Percentiles rank a stretch among this genome's conserved stretches.
Conservation (phyloP, 2,329 filamentous ascomycete genomes). For the Aspergillus luchuensis region DNA sequence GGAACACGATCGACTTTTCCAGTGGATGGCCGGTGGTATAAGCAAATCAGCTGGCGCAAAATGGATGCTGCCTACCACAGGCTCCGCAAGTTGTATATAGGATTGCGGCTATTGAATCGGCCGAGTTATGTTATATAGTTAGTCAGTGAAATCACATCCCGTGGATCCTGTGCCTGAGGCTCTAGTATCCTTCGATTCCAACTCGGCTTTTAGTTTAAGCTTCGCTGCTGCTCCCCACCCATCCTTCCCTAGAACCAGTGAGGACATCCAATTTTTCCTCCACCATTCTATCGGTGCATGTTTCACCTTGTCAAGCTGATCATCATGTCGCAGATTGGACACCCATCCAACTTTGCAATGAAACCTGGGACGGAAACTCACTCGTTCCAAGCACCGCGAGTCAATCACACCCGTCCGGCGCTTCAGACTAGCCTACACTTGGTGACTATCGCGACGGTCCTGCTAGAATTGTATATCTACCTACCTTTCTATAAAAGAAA, state of each 20-base stretch:
- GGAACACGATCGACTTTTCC: constrained; percentile 49
- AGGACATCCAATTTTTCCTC: constrained; percentile 53
- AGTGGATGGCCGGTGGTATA: constrained; percentile 50
- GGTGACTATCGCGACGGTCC: constrained; percentile 25
- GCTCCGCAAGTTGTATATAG: neutral
- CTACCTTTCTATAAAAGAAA: neutral
- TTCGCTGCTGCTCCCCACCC: constrained; percentile 33
- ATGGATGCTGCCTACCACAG: neutral
- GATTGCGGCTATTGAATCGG: neutral
- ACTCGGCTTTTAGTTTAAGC: neutral
- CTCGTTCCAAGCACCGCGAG: constrained; percentile 60
- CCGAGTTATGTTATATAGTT: no score
- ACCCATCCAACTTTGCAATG: no score
- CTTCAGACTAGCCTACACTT: constrained; percentile 49
- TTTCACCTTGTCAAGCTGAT: constrained; percentile 48
- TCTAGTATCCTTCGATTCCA: neutral
- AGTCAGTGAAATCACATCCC: neutral
- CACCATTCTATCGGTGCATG: constrained; percentile 52
- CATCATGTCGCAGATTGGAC: constrained; percentile 32
- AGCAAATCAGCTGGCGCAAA: neutral
- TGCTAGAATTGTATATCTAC: neutral
- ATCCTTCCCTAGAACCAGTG: constrained; percentile 37
- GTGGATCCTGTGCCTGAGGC: neutral
- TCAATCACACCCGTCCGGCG: constrained; percentile 50
- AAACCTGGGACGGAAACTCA: constrained; percentile 52